Evolutionary conservation across 2,329 filamentous ascomycete genomes (phyloP), one percentile per base, ranked within the genome.

Genomic region (Sporothrix sp.): DNA sequence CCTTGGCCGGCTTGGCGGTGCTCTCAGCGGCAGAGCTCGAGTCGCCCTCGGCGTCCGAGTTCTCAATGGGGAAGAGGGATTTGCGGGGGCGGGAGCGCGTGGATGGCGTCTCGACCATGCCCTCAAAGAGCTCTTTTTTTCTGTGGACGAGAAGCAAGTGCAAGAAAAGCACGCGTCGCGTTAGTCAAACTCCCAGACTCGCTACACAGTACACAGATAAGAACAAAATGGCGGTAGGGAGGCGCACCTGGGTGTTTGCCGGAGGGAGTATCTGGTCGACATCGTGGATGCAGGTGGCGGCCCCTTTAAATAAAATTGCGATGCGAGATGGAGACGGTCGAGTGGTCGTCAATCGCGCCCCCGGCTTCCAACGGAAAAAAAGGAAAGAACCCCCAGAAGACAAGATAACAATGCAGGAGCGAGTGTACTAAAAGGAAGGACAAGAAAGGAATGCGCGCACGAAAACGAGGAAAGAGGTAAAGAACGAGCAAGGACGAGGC

Each of bases 71-170:
- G 21, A 71, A 71, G 7, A 53, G 40, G 9, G 73, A 69, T 60
- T 75, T 76, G 58, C 76, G 73, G 59, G 74, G 70, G 40, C 68
- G 67, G 52, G 69, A 68, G 38, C 68, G 65, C 38, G 73, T 73
- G 37, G 65, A 58, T 23, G 76, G 76, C 8, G 76, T 81, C 63
- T 79, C 75, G 54, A 81, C 66, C 76, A 81, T 78, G 58, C 77
- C 77, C 32, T 78, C 71, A 58, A 78, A 80, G 52, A 78, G 72
- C 61, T 79, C 76, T 65, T 78, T 79, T 65, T 81, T 81, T 57
- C 77, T 81, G 49, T 47, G 4, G 10, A 14, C n/a, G 20, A n/a
- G 8, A 23, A n/a, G 16, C 16, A 7, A 20, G 18, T 6, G 10
- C 10, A 28, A 28, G 25, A 16, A 27, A 13, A 18, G 13, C 16